Evolutionary conservation across 2,329 filamentous ascomycete species (phyloP), one percentile per base, ranked within the genome.

Genomic region (Neurospora crassa): DNA sequence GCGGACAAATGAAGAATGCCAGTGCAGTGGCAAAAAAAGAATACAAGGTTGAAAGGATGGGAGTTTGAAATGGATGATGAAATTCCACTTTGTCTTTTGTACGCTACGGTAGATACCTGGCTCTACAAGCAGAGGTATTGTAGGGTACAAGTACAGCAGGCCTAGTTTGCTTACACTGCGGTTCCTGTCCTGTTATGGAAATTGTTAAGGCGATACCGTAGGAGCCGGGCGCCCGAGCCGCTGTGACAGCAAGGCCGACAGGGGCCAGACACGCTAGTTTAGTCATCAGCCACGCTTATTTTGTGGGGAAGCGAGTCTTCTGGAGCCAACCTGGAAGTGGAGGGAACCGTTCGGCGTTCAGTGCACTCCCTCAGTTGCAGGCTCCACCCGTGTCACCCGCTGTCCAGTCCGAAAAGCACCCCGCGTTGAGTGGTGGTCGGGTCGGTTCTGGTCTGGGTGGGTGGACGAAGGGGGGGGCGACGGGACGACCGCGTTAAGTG

Each of bases 231-330:
- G 24, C 24, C 24, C 24, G 34, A 8, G 34, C 67, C 37, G 37
- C 67, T 41, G 18, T 41, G 53, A 63, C 53, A 63, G 53, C 53
- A 63, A 5, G 8, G 24, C 53, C 2, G 24, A 63, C 53, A 63
- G 75, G 72, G 68, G 74, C 67, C 67, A 12, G 59, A 43, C 68
- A 20, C 67, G 53, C 67, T 71, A 68, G 40, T 71, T 71, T 69
- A 72, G 71, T 68, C 71, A 71, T 68, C 71, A 70, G 40, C 69
- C 42, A 71, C 70, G 69, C 63, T 11, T 43, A 20, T 53, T 53
- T 12, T 45, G 20, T 68, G 67, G 40, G 40, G 40, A 41, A 41
- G 8, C 40, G 24, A 43, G 40, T 40, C 20, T 63, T 37, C 53
- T 63, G 53, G 53, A 34, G 53, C 53, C 24, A 63, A 53, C 37